Evolutionary conservation across 495 filamentous ascomycete species (phyloP).

Genomic region (Chlorociboria aeruginascens): DNA sequence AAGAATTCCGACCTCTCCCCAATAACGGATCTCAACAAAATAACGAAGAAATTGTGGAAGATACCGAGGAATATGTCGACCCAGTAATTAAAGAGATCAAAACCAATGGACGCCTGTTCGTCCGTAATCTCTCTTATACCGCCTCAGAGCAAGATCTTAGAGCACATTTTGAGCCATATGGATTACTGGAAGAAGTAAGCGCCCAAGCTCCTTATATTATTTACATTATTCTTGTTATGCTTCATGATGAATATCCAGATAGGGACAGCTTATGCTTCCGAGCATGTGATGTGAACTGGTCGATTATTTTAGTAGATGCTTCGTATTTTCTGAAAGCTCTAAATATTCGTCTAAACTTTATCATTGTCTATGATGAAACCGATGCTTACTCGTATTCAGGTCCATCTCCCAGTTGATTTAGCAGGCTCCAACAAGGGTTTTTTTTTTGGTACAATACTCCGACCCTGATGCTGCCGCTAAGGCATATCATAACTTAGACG

Average conservation of each 20-base stretch:
- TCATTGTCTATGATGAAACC: not conserved
- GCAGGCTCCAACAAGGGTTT: conserved; percentile 69
- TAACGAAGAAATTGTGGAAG: conserved; percentile 18
- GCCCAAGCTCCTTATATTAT: not conserved
- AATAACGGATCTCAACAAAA: not conserved
- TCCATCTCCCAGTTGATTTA: conserved; percentile 67
- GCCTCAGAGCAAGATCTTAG: conserved; percentile 67
- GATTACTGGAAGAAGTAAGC: conserved; percentile 78
- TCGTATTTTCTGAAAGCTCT: conserved; percentile 25
- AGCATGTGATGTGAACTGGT: conserved; percentile 47
- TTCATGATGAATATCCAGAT: conserved; percentile 94
- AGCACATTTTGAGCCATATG: conserved; percentile 55
- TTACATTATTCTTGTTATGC: conserved; percentile 21
- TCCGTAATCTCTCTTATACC: conserved; percentile 79
- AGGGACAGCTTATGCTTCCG: conserved; percentile 93
- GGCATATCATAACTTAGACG: conserved; percentile 65
- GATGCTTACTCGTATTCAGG: conserved; percentile 39
- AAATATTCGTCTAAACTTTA: conserved; percentile 7
- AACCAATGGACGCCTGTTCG: conserved; percentile 61
- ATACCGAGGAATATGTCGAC: conserved; percentile 20
- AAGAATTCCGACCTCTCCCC: no score
- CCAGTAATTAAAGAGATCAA: conserved; percentile 34
- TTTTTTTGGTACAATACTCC: conserved; percentile 70
- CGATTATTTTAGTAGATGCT: conserved; percentile 57
- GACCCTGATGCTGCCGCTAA: conserved; percentile 58